Base-by-base conservation (phyloP, 805 yeast genomes). In the Clavispora fructus region DNA sequence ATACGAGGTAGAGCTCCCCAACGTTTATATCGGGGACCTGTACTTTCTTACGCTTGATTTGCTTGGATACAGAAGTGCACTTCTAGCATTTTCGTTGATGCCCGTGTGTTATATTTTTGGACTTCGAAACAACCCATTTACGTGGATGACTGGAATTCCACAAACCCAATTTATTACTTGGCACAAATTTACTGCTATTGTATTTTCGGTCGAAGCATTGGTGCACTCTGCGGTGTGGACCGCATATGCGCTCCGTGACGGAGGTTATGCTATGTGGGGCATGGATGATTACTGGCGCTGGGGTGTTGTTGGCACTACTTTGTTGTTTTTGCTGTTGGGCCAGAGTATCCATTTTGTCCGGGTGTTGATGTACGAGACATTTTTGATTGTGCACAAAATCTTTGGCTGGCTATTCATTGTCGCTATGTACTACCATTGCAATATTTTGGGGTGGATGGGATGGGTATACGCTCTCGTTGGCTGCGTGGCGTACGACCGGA, bases 401-500 rank as follows among this genome's bases (percentile, higher is more conserved):
- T 41, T 54, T 19, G 56, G 57, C 29, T 52, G 56, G 57, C 19
- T 52, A 7, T 54, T 54, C 30, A 54, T 54, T 12, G 53, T 54
- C n/a, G 39, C 55, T 27, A 54, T 54, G 57, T 54, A 56, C 54
- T 52, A 52, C 43, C 57, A 54, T 41, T 54, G 56, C 31, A 27
- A 28, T 27, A 42, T 17, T 7, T 41, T 54, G 19, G 57, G 57
- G 33, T 54, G 57, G 57, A 52, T 54, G 57, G 57, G 56, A 23
- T 54, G 57, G 57, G 53, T 54, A 3, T 54, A 54, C 41, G 44
- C 56, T 6, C 42, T 54, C 4, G 50, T 54, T 19, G 57, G 53
- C 1, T 39, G 50, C 19, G 51, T 53, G 7, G 53, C 42, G 4
- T 54, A 48, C 27, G 57, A 54, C 39, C 42, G 57, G 13, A 40